phyloP scores from a whole-genome alignment of 805 yeast genomes.

The Myxozyma monticola region DNA sequence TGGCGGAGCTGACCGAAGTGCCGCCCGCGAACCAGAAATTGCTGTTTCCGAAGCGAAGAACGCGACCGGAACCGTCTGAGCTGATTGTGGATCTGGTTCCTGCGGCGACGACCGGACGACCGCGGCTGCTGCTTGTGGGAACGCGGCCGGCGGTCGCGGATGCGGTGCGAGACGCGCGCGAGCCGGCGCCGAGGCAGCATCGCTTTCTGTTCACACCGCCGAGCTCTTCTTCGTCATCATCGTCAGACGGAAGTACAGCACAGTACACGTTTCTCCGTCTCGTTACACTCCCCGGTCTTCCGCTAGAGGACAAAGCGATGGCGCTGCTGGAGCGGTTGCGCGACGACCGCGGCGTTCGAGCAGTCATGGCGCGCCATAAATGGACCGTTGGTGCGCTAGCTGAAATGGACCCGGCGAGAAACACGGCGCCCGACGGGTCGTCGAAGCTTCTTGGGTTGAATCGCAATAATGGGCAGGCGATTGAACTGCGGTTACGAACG shows the following conservation, averaged over 20 bases:
- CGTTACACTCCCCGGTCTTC: conserved; percentile 37
- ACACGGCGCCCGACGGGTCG: conserved; percentile 36
- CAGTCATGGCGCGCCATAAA: conserved; percentile 40
- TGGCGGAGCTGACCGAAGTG: conserved; percentile 35
- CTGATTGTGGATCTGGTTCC: conserved; percentile 22
- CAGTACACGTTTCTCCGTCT: conserved; percentile 39
- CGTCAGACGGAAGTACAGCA: neutral
- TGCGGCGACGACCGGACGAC: conserved; percentile 13
- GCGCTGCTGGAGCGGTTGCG: conserved; percentile 36
- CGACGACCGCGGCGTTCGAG: conserved; percentile 41
- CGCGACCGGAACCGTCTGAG: conserved; percentile 27
- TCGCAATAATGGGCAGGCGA: conserved; percentile 39
- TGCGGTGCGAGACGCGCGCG: conserved; percentile 13
- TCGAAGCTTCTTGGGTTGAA: conserved; percentile 40
- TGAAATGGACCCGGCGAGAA: conserved; percentile 44
- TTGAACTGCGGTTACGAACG: conserved; percentile 42
- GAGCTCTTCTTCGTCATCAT: neutral
- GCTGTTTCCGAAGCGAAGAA: conserved; percentile 36
- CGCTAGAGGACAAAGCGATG: conserved; percentile 37
- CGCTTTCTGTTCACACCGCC: neutral
- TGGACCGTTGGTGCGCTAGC: conserved; percentile 41
- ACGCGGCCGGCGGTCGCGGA: conserved; percentile 34
- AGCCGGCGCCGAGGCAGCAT: neutral
- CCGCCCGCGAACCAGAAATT: conserved; percentile 38
- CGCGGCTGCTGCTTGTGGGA: conserved; percentile 27